These are phyloP conservation scores for Lunasporangiospora selenospora DNA, from an alignment of 192 early-diverging fungal species.

Conservation along the genomic window DNA sequence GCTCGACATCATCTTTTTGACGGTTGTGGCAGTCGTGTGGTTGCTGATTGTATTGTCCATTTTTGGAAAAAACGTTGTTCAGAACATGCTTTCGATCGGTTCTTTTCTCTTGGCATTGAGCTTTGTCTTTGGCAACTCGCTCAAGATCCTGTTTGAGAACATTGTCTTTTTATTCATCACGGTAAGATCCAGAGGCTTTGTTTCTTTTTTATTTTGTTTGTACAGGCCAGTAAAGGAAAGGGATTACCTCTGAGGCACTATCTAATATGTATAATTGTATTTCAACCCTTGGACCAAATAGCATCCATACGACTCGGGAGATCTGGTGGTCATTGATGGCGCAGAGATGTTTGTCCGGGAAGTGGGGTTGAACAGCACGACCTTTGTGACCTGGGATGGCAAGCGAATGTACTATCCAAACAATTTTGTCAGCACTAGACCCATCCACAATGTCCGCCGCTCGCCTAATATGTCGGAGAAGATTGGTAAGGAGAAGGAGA, in stretches of 20 bases:
- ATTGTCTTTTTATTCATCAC: slow-evolving; percentile 86
- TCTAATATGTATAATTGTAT: no score
- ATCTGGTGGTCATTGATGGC: slow-evolving; percentile 77
- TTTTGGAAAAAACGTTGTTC: slow-evolving; percentile 45
- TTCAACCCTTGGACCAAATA: slow-evolving; percentile 7
- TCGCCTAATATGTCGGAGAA: slow-evolving; percentile 62
- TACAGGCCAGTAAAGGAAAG: no score
- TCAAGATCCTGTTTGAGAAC: slow-evolving; percentile 84
- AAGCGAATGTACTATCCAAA: slow-evolving; percentile 84
- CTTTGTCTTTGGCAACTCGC: slow-evolving; percentile 86
- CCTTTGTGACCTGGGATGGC: slow-evolving; percentile 84
- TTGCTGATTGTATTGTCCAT: slow-evolving; percentile 34
- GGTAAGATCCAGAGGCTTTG: slow-evolving; percentile 14
- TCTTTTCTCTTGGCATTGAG: slow-evolving; percentile 72
- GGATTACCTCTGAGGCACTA: no score
- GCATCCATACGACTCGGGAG: slow-evolving; percentile 64
- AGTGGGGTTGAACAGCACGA: slow-evolving; percentile 81
- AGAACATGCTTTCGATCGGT: slow-evolving; percentile 48
- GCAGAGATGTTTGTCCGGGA: slow-evolving; percentile 75
- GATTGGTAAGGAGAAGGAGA: slow-evolving; percentile 41
- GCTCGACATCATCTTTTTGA: slow-evolving; percentile 69
- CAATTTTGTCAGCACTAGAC: slow-evolving; percentile 56
- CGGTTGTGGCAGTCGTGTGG: slow-evolving; percentile 56
- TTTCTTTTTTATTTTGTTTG: neutral
- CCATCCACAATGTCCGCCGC: slow-evolving; percentile 79